Evolutionary conservation across 208 protist genomes (phyloP).

Genomic region (Crithidia expoeki): DNA sequence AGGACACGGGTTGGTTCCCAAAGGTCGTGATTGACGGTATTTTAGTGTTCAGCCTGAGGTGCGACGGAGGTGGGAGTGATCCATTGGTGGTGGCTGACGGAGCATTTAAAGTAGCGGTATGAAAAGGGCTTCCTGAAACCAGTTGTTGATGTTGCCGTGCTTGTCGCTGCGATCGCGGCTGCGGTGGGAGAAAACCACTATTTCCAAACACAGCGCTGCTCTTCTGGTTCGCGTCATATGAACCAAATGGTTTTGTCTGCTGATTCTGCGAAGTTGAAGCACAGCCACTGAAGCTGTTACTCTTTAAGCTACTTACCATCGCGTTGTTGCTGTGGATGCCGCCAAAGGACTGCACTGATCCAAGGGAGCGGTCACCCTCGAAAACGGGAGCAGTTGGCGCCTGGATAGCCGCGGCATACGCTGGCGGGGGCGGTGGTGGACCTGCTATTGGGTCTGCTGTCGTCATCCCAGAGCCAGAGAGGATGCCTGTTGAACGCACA

Average conservation of each 20-base stretch:
- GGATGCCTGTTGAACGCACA: neutral
- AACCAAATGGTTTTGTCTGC: neutral
- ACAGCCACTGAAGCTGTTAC: neutral
- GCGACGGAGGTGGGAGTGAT: too few species aligned
- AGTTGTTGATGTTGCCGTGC: too few species aligned
- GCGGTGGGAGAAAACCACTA: neutral
- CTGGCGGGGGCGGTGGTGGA: neutral
- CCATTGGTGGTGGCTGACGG: too few species aligned
- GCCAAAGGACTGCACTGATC: neutral
- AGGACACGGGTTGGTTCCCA: too few species aligned
- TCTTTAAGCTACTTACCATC: neutral
- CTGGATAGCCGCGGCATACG: neutral
- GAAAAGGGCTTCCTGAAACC: too few species aligned
- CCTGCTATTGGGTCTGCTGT: neutral
- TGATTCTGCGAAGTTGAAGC: neutral
- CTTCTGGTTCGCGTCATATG: neutral
- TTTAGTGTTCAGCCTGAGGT: too few species aligned
- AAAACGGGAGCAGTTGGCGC: conserved; percentile 1
- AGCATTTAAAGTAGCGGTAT: too few species aligned
- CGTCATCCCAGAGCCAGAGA: neutral
- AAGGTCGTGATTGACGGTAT: too few species aligned
- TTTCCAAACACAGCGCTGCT: neutral
- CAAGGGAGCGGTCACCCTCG: conserved; percentile 2
- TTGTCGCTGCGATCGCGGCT: neutral
- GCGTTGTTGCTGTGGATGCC: neutral